These are phyloP conservation scores for Diaporthe velutina DNA, from an alignment of 2,329 filamentous ascomycete genomes.

Conservation along the genomic window DNA sequence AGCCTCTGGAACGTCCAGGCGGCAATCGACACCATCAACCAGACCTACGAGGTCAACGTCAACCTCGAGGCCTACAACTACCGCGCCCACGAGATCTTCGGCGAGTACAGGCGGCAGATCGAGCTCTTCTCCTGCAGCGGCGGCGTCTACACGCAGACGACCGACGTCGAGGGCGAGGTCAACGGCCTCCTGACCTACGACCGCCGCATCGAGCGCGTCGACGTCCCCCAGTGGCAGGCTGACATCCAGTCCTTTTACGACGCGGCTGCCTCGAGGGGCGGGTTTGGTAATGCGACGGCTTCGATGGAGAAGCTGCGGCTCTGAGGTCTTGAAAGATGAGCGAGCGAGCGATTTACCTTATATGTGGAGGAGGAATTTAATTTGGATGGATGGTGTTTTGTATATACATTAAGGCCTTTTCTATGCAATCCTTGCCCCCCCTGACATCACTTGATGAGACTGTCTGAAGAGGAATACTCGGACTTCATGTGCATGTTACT, in stretches of 20 bases:
- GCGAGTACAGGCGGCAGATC: constrained; percentile 73
- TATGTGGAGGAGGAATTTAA: neutral
- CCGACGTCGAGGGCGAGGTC: constrained; percentile 80
- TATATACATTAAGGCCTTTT: neutral
- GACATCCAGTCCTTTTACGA: constrained; percentile 73
- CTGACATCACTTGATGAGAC: neutral
- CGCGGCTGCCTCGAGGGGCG: constrained; percentile 56
- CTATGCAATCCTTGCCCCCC: neutral
- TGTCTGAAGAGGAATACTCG: too few species aligned
- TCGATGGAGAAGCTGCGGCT: neutral
- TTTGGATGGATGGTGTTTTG: neutral
- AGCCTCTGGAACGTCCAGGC: constrained; percentile 74
- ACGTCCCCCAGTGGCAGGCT: constrained; percentile 68
- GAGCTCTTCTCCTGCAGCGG: constrained; percentile 73
- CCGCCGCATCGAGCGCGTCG: constrained; percentile 68
- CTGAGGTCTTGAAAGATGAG: neutral
- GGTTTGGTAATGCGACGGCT: constrained; percentile 3
- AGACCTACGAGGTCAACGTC: constrained; percentile 76
- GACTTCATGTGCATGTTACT: too few species aligned
- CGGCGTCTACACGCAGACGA: constrained; percentile 80
- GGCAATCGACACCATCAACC: constrained; percentile 71
- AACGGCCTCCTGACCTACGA: constrained; percentile 80
- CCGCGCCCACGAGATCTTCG: constrained; percentile 70
- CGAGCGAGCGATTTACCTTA: neutral
- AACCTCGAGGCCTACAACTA: constrained; percentile 75